Percentiles rank a stretch among this genome's conserved stretches.
These are phyloP conservation scores for Phytophthora rubi DNA, from an alignment of 352 stramenopile genomes.

Conservation along the genomic window DNA sequence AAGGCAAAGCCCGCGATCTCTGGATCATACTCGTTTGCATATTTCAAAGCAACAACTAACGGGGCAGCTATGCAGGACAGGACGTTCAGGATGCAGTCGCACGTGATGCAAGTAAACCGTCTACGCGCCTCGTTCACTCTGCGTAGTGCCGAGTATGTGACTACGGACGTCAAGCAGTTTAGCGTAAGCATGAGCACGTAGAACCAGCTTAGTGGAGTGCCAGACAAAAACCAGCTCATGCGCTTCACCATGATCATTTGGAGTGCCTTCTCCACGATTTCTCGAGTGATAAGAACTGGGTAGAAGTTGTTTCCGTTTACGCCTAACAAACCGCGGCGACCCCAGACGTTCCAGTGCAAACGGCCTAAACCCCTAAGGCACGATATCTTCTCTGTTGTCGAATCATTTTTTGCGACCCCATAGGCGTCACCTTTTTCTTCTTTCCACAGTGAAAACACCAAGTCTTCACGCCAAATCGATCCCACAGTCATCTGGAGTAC, in stretches of 20 bases:
- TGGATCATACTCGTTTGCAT: conserved; percentile 28
- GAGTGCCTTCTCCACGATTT: neutral
- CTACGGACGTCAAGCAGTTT: conserved; percentile 8
- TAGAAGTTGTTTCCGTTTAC: conserved; percentile 1
- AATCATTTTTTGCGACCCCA: neutral
- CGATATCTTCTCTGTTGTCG: neutral
- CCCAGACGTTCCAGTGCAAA: conserved; percentile 2
- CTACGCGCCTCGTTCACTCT: conserved; percentile 8
- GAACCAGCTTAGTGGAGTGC: neutral
- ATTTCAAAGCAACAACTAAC: conserved; percentile 18
- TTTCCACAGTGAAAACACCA: neutral
- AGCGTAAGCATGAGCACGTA: conserved; percentile 3
- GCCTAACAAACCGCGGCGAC: neutral
- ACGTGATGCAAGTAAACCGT: conserved; percentile 30
- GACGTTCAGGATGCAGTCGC: conserved; percentile 32
- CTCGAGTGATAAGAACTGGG: neutral
- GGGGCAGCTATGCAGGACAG: conserved; percentile 30
- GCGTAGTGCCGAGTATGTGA: conserved; percentile 12
- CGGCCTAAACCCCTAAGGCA: neutral
- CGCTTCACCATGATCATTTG: neutral
- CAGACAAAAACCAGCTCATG: neutral
- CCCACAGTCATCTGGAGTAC: neutral
- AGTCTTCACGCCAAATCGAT: neutral
- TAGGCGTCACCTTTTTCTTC: neutral
- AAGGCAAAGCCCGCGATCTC: conserved; percentile 14